Evolutionary conservation across 2,329 filamentous ascomycete genomes (phyloP).

Genomic region (Alternaria sp.): DNA sequence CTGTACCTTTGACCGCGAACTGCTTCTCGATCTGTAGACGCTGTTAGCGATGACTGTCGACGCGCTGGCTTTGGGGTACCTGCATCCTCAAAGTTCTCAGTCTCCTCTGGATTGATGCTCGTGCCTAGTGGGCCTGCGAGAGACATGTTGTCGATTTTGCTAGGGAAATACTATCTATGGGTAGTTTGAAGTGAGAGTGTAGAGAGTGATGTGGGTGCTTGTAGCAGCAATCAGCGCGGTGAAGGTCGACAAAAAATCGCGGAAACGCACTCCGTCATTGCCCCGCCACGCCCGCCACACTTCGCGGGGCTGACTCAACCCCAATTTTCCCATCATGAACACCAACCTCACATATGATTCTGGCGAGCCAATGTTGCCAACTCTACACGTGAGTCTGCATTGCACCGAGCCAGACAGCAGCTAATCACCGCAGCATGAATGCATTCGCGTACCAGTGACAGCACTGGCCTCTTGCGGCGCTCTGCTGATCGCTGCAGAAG

Average conservation of each 20-base stretch:
- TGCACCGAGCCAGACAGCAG: background rate
- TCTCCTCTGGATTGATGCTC: slow-evolving; percentile 60
- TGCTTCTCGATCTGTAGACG: slow-evolving; percentile 89
- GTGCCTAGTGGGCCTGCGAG: slow-evolving; percentile 35
- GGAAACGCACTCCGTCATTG: slow-evolving; percentile 31
- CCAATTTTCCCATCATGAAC: slow-evolving; percentile 34
- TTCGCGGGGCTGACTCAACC: slow-evolving; percentile 47
- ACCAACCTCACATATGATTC: slow-evolving; percentile 22
- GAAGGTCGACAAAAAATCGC: slow-evolving; percentile 27
- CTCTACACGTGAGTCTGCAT: slow-evolving; percentile 38
- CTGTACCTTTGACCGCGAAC: slow-evolving; percentile 89
- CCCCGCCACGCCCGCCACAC: slow-evolving; percentile 21
- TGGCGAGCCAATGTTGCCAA: slow-evolving; percentile 43
- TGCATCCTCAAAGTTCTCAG: slow-evolving; percentile 74
- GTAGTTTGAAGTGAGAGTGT: background rate
- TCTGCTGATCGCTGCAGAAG: slow-evolving; percentile 53
- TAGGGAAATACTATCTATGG: background rate
- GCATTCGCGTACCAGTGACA: slow-evolving; percentile 53
- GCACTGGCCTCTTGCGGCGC: slow-evolving; percentile 49
- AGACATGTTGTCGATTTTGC: slow-evolving; percentile 39
- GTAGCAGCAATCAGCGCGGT: background rate
- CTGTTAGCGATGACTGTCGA: slow-evolving; percentile 28
- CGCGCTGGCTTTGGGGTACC: slow-evolving; percentile 39
- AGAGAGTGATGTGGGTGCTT: background rate
- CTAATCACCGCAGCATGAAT: slow-evolving; percentile 46